Evolutionary conservation across 352 stramenopile genomes (phyloP).

Genomic region (Thraustochytrium striatum): DNA sequence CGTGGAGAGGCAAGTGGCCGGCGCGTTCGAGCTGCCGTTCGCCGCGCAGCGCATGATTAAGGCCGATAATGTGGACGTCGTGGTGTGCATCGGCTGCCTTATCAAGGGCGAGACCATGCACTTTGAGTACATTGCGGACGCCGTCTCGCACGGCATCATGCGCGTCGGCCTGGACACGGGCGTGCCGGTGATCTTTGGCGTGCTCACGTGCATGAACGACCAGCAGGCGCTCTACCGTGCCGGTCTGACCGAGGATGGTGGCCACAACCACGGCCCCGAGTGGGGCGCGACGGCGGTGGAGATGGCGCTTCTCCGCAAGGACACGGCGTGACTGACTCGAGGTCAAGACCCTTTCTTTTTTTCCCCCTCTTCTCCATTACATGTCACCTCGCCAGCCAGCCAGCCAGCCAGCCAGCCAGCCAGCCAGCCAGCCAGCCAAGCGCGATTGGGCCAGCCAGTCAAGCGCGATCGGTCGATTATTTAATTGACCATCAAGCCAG

Average conservation of each 20-base stretch:
- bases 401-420: no score
- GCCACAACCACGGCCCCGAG: conserved; percentile 87
- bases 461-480: no score
- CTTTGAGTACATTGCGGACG: conserved; percentile 98
- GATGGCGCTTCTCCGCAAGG: conserved; percentile 83
- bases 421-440: no score
- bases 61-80: conserved; percentile 74
- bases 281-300: conserved; percentile 93
- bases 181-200: conserved; percentile 73
- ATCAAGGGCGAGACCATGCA: conserved; percentile 96
- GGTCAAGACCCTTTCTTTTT: background rate
- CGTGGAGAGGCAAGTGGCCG: conserved; percentile 61
- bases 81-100: conserved; percentile 87
- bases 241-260: conserved; percentile 65
- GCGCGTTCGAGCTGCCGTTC: conserved; percentile 92
- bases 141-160: conserved; percentile 93
- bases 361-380: no score
- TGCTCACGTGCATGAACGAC: conserved; percentile 92
- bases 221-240: conserved; percentile 87
- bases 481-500: no score
- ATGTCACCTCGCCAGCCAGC: no score
- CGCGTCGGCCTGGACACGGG: conserved; percentile 83
- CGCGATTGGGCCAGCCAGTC: no score
- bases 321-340: conserved; percentile 41
- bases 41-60: conserved; percentile 78